Evolutionary conservation across 768 basidiomycete species (phyloP).

Genomic region (Thelephora aurantiotincta): DNA sequence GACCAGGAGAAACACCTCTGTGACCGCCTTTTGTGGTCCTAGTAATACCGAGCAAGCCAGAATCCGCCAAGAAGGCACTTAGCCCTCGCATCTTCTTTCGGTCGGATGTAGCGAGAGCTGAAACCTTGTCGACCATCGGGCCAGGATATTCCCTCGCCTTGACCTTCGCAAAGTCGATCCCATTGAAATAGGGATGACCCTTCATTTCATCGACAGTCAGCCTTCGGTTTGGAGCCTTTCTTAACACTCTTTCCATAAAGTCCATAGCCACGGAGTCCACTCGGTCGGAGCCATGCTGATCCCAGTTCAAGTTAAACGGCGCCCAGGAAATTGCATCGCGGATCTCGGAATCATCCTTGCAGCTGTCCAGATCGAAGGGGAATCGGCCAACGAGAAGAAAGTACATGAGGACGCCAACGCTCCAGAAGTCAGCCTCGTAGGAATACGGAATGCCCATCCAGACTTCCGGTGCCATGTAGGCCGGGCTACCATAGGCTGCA

Average conservation of each 20-base stretch:
- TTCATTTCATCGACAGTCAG: background rate
- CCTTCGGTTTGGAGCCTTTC: background rate
- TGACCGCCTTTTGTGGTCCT: too few relatives aligned
- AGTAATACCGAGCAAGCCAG: too few relatives aligned
- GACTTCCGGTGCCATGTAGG: slow-evolving; percentile 34
- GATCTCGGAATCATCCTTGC: background rate
- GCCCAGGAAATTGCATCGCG: background rate
- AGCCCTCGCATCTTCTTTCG: too few relatives aligned
- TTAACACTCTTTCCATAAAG: background rate
- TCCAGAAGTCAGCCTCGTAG: slow-evolving; percentile 31
- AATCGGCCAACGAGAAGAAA: slow-evolving; percentile 11
- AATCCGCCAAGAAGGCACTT: too few relatives aligned
- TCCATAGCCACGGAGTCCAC: background rate
- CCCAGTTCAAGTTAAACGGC: background rate
- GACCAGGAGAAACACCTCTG: too few relatives aligned
- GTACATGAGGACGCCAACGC: slow-evolving; percentile 25
- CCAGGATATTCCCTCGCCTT: background rate
- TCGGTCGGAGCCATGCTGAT: background rate
- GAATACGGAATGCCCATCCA: slow-evolving; percentile 28
- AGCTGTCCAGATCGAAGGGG: background rate
- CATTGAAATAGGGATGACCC: background rate
- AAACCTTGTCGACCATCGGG: background rate
- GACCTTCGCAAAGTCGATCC: background rate
- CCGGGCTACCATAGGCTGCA: slow-evolving; percentile 23
- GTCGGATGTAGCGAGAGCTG: too few relatives aligned